Evolutionary conservation across 2,329 filamentous ascomycete species (phyloP), one percentile per base, ranked within the genome.

Genomic region (Westerdykella ornata): DNA sequence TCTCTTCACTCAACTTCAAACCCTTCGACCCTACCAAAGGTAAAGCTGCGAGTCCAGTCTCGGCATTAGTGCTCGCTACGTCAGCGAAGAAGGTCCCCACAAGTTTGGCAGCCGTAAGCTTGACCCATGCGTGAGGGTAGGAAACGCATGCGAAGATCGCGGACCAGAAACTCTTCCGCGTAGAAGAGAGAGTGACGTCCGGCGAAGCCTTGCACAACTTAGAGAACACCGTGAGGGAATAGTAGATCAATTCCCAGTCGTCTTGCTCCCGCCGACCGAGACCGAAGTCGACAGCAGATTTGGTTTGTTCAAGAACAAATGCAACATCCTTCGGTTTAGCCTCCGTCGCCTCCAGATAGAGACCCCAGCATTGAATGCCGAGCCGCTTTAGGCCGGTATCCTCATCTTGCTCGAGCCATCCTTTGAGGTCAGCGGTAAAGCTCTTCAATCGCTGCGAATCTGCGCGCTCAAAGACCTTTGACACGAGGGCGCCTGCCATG

Each of bases 1-100:
- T 80, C 3, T 79, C 73, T 11, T 74, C 73, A 20, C 76, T 74
- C 5, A 97, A 70, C 19, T 73, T 68, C 17, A 96, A 72, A 1
- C 88, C 90, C 40, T 81, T 72, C 1, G 83, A 84, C 16, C 88
- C 84, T 32, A 70, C 62, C 11, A 95, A 68, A 2, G 82, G 78
- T 35, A 88, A 64, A 1, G 69, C 72, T 19, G 67, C 67, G 43
- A 80, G 70, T 9, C 74, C 75, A 20, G 59, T 62, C 20, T 71
- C 71, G 34, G 73, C 76, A 54, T 77, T 80, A 8, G 76, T 76
- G 45, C 76, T 75, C 16, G 84, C 85, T 49, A 94, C 81, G 61
- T 95, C 85, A 3, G 81, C 78, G 53, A 96, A 81, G 65, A 86
- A 92, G n/a, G 76, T 73, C 35, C 83, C 83, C 31, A 89, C 69